Conservation (phyloP, 495 filamentous ascomycete genomes). For the Penicillium bovifimosum region DNA sequence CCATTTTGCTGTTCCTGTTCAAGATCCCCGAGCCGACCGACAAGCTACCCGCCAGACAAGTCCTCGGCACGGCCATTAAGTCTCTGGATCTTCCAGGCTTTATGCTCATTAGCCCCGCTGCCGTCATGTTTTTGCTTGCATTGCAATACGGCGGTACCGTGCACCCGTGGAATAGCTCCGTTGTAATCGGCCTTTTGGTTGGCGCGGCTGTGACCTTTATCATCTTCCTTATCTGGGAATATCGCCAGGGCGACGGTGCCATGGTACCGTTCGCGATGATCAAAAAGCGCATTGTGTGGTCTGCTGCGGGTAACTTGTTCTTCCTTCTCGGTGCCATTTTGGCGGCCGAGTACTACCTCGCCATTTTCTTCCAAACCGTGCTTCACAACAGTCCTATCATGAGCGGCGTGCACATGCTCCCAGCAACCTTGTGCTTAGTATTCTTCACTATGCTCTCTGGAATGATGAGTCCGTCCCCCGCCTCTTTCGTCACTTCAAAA, state of each 20-base stretch:
- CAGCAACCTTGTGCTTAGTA: no score
- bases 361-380: constrained; percentile 69
- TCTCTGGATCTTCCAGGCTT: no score
- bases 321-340: constrained; percentile 20
- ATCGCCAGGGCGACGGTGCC: constrained; percentile 26
- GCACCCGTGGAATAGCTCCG: constrained; percentile 25
- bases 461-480: no score
- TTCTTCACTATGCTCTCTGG: no score
- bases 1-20: constrained; percentile 38
- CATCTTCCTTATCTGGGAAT: constrained; percentile 21
- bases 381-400: constrained; percentile 54
- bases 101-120: constrained; percentile 23
- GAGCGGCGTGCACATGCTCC: constrained; percentile 64
- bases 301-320: constrained; percentile 17
- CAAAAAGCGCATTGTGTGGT: background rate
- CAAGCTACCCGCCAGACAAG: no score
- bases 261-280: background rate
- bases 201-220: constrained; percentile 27
- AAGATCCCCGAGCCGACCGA: no score
- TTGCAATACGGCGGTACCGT: constrained; percentile 37
- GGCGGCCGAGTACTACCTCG: constrained; percentile 37
- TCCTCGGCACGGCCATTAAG: no score
- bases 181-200: constrained; percentile 30
- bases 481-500: no score
- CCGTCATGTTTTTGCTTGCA: constrained; percentile 34